Conservation (phyloP, 2,329 filamentous ascomycete species). For the Alternaria dauci region DNA sequence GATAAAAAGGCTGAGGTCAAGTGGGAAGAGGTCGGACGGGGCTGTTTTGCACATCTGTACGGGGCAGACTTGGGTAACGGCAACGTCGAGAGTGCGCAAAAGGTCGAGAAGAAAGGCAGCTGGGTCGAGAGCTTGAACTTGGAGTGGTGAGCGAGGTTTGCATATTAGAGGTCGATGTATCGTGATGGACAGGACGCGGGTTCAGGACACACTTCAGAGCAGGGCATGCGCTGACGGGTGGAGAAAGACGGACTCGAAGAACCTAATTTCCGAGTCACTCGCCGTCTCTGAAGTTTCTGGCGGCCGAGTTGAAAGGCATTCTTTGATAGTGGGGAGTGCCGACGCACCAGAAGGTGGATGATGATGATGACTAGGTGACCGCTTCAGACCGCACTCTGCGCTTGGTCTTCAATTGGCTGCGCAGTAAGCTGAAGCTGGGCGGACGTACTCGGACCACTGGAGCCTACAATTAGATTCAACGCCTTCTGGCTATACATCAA, state of each 20-base stretch:
- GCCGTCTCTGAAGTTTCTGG: neutral
- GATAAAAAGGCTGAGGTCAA: constrained; percentile 51
- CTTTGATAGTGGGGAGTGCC: no score
- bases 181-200: neutral
- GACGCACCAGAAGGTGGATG: neutral
- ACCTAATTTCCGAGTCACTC: neutral
- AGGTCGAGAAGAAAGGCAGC: constrained; percentile 58
- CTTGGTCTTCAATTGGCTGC: neutral
- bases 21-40: constrained; percentile 62
- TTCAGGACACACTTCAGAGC: no score
- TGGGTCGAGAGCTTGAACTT: constrained; percentile 56
- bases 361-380: neutral
- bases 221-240: neutral
- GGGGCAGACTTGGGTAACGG: constrained; percentile 62
- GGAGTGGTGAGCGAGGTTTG: constrained; percentile 40
- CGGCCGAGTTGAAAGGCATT: no score
- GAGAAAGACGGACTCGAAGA: neutral
- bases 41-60: constrained; percentile 67
- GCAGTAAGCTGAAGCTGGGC: no score
- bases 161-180: neutral
- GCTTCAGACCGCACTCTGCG: neutral
- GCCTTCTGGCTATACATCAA: neutral
- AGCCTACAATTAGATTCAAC: neutral
- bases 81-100: constrained; percentile 60
- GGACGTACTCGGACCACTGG: no score